These are phyloP conservation scores for Tarenaya hassleriana DNA, from an alignment of 345 rosid genomes.

Conservation along the genomic window DNA sequence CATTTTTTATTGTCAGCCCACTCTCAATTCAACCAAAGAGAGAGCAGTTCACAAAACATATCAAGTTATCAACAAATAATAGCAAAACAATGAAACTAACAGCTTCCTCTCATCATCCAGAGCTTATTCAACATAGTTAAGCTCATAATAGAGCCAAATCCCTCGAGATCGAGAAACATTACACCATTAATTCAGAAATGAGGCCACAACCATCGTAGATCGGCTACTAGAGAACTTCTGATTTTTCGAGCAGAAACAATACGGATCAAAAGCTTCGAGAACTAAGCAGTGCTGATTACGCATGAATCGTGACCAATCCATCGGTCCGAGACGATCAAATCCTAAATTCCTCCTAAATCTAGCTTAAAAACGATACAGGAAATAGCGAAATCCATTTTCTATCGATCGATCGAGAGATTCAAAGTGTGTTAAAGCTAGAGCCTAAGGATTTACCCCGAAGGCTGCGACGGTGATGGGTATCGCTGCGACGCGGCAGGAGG, in stretches of 20 bases:
- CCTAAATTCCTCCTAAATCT: not conserved
- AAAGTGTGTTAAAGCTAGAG: not conserved
- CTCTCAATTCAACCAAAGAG: conserved; percentile 6
- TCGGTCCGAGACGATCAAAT: conserved; percentile 14
- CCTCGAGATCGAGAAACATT: not conserved
- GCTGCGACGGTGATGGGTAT: conserved; percentile 87
- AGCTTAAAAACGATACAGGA: not conserved
- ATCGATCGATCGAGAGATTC: not conserved
- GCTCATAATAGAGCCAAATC: not conserved
- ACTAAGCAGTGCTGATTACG: conserved; percentile 11
- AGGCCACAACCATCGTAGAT: conserved; percentile 16
- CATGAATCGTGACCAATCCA: not conserved
- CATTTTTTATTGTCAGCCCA: conserved; percentile 1
- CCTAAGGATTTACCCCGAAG: conserved; percentile 65
- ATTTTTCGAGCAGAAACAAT: not conserved
- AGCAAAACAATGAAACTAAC: conserved; percentile 5
- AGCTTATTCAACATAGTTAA: not conserved
- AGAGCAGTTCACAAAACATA: conserved; percentile 13
- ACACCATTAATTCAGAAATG: not conserved
- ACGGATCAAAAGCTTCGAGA: conserved; percentile 5
- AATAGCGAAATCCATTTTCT: not conserved
- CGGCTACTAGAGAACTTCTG: conserved; percentile 3
- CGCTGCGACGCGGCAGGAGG: conserved; percentile 81
- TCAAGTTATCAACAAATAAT: not conserved
- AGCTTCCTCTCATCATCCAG: conserved; percentile 7